Percentiles rank a stretch among this genome's conserved stretches.
Conservation (phyloP, 1,284 basidiomycete species). For the Rhodotorula sp. region DNA sequence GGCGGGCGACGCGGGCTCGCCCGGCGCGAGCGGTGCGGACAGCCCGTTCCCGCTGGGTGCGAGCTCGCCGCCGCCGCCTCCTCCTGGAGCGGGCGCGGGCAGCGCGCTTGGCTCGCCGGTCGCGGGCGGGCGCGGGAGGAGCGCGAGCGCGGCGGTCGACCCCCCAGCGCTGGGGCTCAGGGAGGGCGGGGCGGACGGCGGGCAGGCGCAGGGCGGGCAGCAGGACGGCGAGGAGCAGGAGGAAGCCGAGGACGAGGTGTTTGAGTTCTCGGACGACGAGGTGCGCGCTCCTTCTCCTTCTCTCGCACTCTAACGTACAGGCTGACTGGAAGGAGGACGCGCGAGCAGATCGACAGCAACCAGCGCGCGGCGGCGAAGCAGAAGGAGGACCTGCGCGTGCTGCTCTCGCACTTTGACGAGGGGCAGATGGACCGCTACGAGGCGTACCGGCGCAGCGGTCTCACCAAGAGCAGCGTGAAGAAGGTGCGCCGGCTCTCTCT, state of each 20-base stretch:
- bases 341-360: constrained; percentile 28
- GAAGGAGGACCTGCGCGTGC: constrained; percentile 57
- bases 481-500: constrained; percentile 58
- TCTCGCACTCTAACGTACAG: background rate
- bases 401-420: constrained; percentile 81
- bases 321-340: background rate
- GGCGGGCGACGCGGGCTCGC: constrained; percentile 7
- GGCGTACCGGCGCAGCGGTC: constrained; percentile 76
- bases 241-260: constrained; percentile 51
- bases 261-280: constrained; percentile 47
- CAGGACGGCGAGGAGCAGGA: constrained; percentile 42
- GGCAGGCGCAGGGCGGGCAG: constrained; percentile 40
- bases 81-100: background rate
- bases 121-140: constrained; percentile 17
- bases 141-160: constrained; percentile 18
- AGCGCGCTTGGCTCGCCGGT: background rate
- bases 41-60: background rate
- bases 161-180: constrained; percentile 2
- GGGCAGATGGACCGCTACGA: constrained; percentile 86
- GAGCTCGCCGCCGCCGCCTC: background rate
- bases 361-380: constrained; percentile 31
- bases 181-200: constrained; percentile 35
- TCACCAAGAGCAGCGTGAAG: constrained; percentile 78
- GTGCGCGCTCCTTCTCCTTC: constrained; percentile 30
- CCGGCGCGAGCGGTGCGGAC: constrained; percentile 3